phyloP scores from a whole-genome alignment of 768 basidiomycete genomes.

The Psilocybe tampanensis region DNA sequence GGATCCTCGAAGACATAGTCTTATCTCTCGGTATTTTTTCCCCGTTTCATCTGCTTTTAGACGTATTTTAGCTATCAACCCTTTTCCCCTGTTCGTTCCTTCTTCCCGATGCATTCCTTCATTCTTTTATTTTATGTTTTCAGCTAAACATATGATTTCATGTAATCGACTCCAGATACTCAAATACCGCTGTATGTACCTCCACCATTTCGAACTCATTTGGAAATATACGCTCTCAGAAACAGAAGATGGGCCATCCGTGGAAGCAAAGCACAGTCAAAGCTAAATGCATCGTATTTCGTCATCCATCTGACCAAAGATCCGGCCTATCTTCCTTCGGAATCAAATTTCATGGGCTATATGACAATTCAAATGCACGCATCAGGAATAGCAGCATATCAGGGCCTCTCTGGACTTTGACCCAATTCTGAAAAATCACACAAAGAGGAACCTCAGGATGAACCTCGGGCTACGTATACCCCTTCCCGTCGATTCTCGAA shows the following conservation, averaged over 20 bases:
- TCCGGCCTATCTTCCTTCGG: conserved; percentile 14
- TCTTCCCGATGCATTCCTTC: not conserved
- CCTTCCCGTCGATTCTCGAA: no score
- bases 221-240: not conserved
- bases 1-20: conserved; percentile 30
- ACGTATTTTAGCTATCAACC: conserved; percentile 4
- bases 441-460: not conserved
- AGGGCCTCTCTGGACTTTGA: not conserved
- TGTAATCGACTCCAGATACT: not conserved
- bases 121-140: not conserved
- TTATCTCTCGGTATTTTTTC: conserved; percentile 8
- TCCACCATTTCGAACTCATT: not conserved
- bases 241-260: no score
- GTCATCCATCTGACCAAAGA: conserved; percentile 3
- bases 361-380: no score
- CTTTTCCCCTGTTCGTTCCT: not conserved
- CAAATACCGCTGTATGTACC: not conserved
- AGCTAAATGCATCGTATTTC: not conserved
- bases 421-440: no score
- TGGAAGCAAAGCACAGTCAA: not conserved
- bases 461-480: no score
- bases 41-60: conserved; percentile 3
- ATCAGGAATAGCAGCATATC: no score
- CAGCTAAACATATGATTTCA: not conserved
- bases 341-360: not conserved